phyloP scores from a whole-genome alignment of 306 rosid species.

The Prunus mira region DNA sequence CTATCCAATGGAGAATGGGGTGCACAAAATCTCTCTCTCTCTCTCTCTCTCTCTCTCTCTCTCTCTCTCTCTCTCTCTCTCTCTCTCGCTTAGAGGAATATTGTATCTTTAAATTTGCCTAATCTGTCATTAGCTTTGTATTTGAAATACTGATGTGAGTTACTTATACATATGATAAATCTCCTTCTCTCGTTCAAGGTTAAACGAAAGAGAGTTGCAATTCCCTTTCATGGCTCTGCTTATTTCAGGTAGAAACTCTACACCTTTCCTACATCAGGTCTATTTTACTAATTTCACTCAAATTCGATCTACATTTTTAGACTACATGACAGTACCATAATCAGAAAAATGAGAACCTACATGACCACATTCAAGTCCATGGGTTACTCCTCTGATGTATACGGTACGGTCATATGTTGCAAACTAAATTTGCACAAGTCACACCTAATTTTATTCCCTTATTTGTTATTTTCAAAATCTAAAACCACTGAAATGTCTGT shows the following conservation, averaged over 20 bases:
- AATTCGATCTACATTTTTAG: background rate
- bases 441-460: background rate
- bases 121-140: background rate
- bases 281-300: background rate
- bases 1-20: conserved; percentile 3
- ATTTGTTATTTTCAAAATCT: background rate
- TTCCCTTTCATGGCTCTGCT: conserved; percentile 93
- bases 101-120: background rate
- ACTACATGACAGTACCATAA: background rate
- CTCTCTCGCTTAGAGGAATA: background rate
- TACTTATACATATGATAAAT: conserved; percentile 20
- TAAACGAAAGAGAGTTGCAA: conserved; percentile 68
- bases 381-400: background rate
- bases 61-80: background rate
- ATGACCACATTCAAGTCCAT: background rate
- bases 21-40: background rate
- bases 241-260: conserved; percentile 59
- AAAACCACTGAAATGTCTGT: background rate
- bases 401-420: background rate
- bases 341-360: background rate
- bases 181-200: conserved; percentile 42
- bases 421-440: background rate
- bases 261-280: conserved; percentile 1
- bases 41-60: too few species aligned
- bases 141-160: conserved; percentile 2